Conservation (phyloP, 2,329 filamentous ascomycete species). For the Orbilia brochopaga region DNA sequence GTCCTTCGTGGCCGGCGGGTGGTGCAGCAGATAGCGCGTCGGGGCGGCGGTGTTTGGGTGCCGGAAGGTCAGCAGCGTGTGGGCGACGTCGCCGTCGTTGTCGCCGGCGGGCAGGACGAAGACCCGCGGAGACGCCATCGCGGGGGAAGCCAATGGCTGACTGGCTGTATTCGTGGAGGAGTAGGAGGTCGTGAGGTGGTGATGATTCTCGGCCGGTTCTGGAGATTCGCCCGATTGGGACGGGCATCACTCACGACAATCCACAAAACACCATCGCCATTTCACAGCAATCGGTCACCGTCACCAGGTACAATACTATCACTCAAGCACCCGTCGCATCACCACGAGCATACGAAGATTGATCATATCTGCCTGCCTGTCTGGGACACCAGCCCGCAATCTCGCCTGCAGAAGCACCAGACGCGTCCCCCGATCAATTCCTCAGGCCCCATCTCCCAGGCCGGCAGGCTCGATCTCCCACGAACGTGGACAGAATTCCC, state of each 20-base stretch:
- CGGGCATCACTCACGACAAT: neutral
- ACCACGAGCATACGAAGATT: too few relatives aligned
- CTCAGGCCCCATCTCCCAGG: neutral
- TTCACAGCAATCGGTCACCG: neutral
- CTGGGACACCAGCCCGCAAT: too few relatives aligned
- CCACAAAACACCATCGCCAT: neutral
- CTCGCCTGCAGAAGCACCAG: too few relatives aligned
- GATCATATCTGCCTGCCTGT: too few relatives aligned
- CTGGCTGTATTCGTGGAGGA: neutral
- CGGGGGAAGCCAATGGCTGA: neutral
- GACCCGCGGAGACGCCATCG: slow-evolving; percentile 56
- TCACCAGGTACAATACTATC: too few relatives aligned
- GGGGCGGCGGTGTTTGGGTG: slow-evolving; percentile 66
- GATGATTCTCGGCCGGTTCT: slow-evolving; percentile 13
- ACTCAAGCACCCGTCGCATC: too few relatives aligned
- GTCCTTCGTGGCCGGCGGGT: slow-evolving; percentile 58
- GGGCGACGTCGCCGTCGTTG: slow-evolving; percentile 59
- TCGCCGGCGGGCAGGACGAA: slow-evolving; percentile 67
- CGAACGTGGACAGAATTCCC: neutral
- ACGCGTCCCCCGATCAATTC: too few relatives aligned
- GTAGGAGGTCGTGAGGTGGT: neutral
- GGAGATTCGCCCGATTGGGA: slow-evolving; percentile 15
- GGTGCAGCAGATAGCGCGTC: slow-evolving; percentile 68
- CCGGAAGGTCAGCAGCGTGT: slow-evolving; percentile 67
- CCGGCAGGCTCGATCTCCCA: slow-evolving; percentile 3